Base-by-base conservation (phyloP, 1,139 yeast genomes). In the Saccharomyces pastorianus region DNA sequence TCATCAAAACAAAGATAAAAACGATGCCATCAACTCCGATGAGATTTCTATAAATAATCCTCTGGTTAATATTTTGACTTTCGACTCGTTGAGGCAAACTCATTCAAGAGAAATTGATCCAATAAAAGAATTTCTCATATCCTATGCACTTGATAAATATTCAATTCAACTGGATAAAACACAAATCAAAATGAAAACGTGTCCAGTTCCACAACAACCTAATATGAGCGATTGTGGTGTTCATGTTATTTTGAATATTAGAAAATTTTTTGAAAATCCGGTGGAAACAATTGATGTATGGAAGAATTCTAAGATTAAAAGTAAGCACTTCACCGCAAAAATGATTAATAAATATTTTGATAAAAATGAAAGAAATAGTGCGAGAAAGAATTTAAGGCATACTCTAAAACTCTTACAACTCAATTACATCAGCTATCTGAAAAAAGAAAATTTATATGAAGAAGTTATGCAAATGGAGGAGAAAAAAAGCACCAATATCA, bases 171-270 rank as follows among this genome's bases (percentile, higher is more conserved):
- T 88, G 6, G 71, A 73, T 14, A 74, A 75, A n/a, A 69, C 72
- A 4, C 76, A 75, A 50, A 71, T 79, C 34, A 66, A 68, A 49
- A 68, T 73, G 52, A 70, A 75, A 53, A 73, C 76, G 3, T 85
- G 87, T 5, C 66, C 73, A 29, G 95, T 90, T 0, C 96, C 97
- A 0, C 83, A 79, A 58, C 99, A 95, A 66, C 83, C 83, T 51
- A 95, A 95, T 67, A 84, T 84, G 70, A 88, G 91, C 65, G 99
- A 95, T 68, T 95, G 99, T 72, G 99, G 99, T 1, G 82, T 95
- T 25, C 97, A 88, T 71, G 87, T 93, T 4, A 84, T 95, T 27
- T 85, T 85, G 63, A 93, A 88, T 64, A 80, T 88, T 25, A 78
- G 80, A 57, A 80, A 79, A 61, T 86, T 91, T 73, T 73, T 88